phyloP scores from a whole-genome alignment of 768 basidiomycete genomes.

The Paxillus ammoniavirescens region DNA sequence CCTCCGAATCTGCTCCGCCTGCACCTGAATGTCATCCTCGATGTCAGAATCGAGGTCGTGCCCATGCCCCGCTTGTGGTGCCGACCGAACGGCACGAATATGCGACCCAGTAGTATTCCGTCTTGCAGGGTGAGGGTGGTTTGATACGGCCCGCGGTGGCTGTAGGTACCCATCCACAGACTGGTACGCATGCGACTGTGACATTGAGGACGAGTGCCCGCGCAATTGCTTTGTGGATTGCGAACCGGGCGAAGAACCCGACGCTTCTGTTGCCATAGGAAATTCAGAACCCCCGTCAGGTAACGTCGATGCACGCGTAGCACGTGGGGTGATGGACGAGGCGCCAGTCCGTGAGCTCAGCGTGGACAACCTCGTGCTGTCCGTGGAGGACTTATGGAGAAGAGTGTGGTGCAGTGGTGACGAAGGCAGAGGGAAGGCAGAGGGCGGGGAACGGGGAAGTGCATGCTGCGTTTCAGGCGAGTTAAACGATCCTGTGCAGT shows the following conservation, averaged over 20 bases:
- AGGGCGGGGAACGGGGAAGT: constrained; percentile 18
- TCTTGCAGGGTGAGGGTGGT: constrained; percentile 51
- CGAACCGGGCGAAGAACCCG: constrained; percentile 17
- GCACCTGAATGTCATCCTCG: constrained; percentile 71
- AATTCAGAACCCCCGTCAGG: constrained; percentile 22
- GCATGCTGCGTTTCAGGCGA: constrained; percentile 23
- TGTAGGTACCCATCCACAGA: constrained; percentile 51
- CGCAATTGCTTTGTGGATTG: constrained; percentile 21
- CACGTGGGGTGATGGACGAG: constrained; percentile 13
- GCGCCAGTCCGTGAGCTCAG: constrained; percentile 21
- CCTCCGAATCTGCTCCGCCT: constrained; percentile 82
- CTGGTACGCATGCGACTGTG: constrained; percentile 25
- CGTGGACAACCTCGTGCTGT: constrained; percentile 40
- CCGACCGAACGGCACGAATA: constrained; percentile 28
- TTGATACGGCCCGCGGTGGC: constrained; percentile 37
- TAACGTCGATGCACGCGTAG: constrained; percentile 4
- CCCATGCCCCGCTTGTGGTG: constrained; percentile 34
- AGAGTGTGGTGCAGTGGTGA: constrained; percentile 23
- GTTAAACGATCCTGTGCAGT: constrained; percentile 30
- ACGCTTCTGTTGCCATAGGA: constrained; percentile 16
- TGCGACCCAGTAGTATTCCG: constrained; percentile 71
- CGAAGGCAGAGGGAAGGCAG: constrained; percentile 17
- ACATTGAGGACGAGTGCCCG: constrained; percentile 20
- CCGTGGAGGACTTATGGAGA: constrained; percentile 49
- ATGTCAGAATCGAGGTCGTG: constrained; percentile 39